These are phyloP conservation scores for Eucalyptus marginata DNA, from an alignment of 345 rosid genomes.

Conservation along the genomic window DNA sequence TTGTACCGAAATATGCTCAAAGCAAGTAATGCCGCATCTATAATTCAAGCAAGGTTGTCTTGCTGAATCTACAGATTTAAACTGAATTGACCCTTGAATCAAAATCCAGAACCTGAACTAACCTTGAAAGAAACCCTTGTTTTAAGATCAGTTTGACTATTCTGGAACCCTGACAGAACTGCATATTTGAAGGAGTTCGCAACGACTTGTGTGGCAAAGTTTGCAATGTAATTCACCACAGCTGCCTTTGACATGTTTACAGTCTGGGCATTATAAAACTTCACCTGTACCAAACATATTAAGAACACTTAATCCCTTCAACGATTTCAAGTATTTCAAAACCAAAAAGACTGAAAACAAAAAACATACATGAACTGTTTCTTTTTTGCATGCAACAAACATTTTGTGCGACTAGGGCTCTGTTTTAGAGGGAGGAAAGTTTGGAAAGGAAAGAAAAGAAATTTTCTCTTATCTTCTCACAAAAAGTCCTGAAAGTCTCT, in stretches of 20 bases:
- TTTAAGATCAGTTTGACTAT: constrained; percentile 45
- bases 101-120: background rate
- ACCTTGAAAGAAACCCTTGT: constrained; percentile 87
- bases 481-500: background rate
- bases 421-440: background rate
- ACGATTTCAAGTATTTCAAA: background rate
- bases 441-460: background rate
- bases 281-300: constrained; percentile 26
- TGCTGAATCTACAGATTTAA: background rate
- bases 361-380: background rate
- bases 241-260: constrained; percentile 36
- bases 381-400: background rate
- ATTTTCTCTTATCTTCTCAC: background rate
- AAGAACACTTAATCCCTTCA: background rate
- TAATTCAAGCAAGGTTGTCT: background rate
- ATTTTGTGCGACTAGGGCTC: background rate
- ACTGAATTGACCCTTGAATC: background rate
- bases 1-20: background rate
- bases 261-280: constrained; percentile 54
- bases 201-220: constrained; percentile 33
- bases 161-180: constrained; percentile 44
- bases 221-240: constrained; percentile 40
- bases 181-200: constrained; percentile 33
- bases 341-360: background rate
- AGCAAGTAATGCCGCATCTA: background rate